These are phyloP conservation scores for Wickerhamomyces sp. DNA, from an alignment of 1,139 yeast species.

Conservation along the genomic window DNA sequence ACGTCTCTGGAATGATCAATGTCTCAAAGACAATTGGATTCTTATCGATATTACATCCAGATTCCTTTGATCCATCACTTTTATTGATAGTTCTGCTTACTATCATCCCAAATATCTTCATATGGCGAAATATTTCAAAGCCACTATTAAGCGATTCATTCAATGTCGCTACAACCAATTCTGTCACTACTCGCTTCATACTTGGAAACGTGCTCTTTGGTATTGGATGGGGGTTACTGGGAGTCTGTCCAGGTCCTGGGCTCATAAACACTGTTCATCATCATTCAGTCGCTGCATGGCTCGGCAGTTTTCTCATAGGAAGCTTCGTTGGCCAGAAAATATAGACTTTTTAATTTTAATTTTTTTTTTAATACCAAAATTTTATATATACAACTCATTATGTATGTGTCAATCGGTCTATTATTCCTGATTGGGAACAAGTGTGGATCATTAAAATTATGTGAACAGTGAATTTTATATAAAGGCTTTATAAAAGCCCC, in stretches of 20 bases:
- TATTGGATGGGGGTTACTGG: conserved; percentile 43
- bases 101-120: conserved; percentile 37
- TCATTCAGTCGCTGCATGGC: conserved; percentile 8
- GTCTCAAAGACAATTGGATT: conserved; percentile 42
- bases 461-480: not conserved
- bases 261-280: conserved; percentile 11
- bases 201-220: conserved; percentile 40
- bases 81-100: conserved; percentile 37
- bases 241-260: conserved; percentile 48
- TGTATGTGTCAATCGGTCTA: not conserved
- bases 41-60: conserved; percentile 30
- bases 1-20: conserved; percentile 42
- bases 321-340: not conserved
- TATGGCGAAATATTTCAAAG: conserved; percentile 25
- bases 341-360: not conserved
- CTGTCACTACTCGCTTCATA: conserved; percentile 26
- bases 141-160: conserved; percentile 24
- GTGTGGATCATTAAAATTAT: not conserved
- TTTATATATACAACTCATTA: no score
- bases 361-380: no score
- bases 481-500: no score
- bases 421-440: not conserved
- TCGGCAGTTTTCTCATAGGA: conserved; percentile 11
- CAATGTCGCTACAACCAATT: conserved; percentile 22
- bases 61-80: conserved; percentile 42